Evolutionary conservation across 2,329 filamentous ascomycete genomes (phyloP).

Genomic region (Penicillium sp.): DNA sequence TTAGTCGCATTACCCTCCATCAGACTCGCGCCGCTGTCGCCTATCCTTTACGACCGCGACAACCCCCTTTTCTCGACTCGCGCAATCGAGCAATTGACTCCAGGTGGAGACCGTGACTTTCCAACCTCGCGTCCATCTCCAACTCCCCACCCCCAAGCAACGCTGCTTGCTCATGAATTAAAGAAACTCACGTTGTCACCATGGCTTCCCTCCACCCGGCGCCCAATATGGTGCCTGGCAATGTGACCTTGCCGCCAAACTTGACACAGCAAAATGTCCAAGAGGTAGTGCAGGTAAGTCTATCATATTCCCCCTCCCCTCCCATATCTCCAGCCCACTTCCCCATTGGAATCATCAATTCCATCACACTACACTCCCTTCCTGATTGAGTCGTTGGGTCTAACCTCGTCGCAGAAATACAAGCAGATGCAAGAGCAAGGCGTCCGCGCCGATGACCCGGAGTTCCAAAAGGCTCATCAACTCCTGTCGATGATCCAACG

Average conservation of each 20-base stretch:
- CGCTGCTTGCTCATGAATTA: constrained; percentile 33
- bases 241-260: constrained; percentile 63
- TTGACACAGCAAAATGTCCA: constrained; percentile 77
- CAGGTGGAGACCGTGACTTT: constrained; percentile 23
- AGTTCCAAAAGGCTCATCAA: constrained; percentile 79
- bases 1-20: constrained; percentile 27
- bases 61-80: constrained; percentile 13
- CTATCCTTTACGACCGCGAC: constrained; percentile 25
- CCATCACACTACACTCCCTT: not conserved
- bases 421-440: constrained; percentile 85
- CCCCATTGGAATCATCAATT: not conserved
- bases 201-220: constrained; percentile 83
- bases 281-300: constrained; percentile 61
- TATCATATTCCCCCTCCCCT: constrained; percentile 2
- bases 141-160: constrained; percentile 23
- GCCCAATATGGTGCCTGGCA: constrained; percentile 67
- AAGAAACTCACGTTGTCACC: constrained; percentile 36
- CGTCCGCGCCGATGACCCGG: constrained; percentile 78
- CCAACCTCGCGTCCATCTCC: constrained; percentile 18
- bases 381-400: constrained; percentile 12
- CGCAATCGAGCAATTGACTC: constrained; percentile 26
- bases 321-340: not conserved
- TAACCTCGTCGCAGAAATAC: constrained; percentile 68
- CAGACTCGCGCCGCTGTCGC: constrained; percentile 23
- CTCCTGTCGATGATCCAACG: constrained; percentile 72